Conservation (phyloP, 306 rosid genomes). For the Rosa lucieae region DNA sequence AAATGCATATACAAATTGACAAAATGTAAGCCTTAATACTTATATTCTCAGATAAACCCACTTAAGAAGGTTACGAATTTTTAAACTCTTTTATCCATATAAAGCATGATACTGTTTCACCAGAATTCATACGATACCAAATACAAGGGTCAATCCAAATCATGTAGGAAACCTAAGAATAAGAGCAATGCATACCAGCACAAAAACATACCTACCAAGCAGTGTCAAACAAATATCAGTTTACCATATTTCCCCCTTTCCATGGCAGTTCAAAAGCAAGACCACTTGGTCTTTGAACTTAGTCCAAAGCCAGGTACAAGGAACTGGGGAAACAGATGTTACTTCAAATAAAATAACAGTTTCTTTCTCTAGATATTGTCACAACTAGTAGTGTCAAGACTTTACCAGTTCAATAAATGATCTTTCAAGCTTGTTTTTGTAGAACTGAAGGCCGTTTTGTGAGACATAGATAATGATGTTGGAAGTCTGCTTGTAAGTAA, state of each 20-base stretch:
- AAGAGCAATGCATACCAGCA: not conserved
- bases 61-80: not conserved
- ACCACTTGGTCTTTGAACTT: not conserved
- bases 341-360: not conserved
- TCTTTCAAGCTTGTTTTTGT: not conserved
- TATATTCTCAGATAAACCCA: not conserved
- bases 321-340: not conserved
- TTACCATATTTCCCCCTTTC: not conserved
- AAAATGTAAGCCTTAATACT: too few relatives aligned
- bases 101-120: not conserved
- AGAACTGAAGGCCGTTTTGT: not conserved
- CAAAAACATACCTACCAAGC: too few relatives aligned
- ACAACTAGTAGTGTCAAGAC: not conserved
- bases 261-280: not conserved
- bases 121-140: not conserved
- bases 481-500: too few relatives aligned
- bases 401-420: not conserved
- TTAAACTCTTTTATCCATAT: not conserved
- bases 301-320: not conserved
- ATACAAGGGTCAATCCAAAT: not conserved
- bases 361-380: not conserved
- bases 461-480: not conserved
- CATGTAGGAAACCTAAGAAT: constrained; percentile 1
- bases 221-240: not conserved
- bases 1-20: not conserved